Evolutionary conservation across 768 basidiomycete genomes (phyloP).

Genomic region (Boletus pseudo-olivaceus): DNA sequence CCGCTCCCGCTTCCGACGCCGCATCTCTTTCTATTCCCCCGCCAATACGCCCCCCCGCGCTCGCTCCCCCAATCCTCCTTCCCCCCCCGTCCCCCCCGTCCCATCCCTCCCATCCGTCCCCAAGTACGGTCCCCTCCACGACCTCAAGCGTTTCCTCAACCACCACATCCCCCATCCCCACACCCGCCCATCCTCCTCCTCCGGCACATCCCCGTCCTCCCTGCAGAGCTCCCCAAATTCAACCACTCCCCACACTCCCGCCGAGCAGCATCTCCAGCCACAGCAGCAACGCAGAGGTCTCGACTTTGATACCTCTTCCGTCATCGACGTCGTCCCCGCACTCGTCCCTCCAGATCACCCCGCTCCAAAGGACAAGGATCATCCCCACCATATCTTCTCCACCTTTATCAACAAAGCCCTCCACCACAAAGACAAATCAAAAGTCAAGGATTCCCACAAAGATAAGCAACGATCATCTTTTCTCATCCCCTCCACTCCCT

Average conservation of each 20-base stretch:
- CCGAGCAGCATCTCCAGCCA: slow-evolving; percentile 33
- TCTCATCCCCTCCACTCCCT: slow-evolving; percentile 29
- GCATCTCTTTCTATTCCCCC: slow-evolving; percentile 28
- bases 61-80: background rate
- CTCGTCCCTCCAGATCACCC: slow-evolving; percentile 16
- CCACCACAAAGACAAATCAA: slow-evolving; percentile 28
- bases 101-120: slow-evolving; percentile 5
- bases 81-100: background rate
- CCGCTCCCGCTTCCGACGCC: slow-evolving; percentile 28
- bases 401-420: slow-evolving; percentile 35
- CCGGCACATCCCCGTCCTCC: slow-evolving; percentile 26
- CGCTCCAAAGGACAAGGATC: slow-evolving; percentile 24
- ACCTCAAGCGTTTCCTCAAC: slow-evolving; percentile 93
- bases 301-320: slow-evolving; percentile 35
- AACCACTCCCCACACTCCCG: slow-evolving; percentile 24
- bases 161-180: slow-evolving; percentile 72
- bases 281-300: slow-evolving; percentile 34
- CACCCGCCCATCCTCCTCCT: slow-evolving; percentile 23
- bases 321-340: slow-evolving; percentile 32
- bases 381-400: slow-evolving; percentile 26
- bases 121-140: slow-evolving; percentile 74
- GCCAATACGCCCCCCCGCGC: background rate
- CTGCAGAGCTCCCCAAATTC: slow-evolving; percentile 26
- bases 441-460: slow-evolving; percentile 11
- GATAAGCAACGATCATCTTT: slow-evolving; percentile 2